Evolutionary conservation across 345 rosid species (phyloP).

Genomic region (Melastoma malabathricum): DNA sequence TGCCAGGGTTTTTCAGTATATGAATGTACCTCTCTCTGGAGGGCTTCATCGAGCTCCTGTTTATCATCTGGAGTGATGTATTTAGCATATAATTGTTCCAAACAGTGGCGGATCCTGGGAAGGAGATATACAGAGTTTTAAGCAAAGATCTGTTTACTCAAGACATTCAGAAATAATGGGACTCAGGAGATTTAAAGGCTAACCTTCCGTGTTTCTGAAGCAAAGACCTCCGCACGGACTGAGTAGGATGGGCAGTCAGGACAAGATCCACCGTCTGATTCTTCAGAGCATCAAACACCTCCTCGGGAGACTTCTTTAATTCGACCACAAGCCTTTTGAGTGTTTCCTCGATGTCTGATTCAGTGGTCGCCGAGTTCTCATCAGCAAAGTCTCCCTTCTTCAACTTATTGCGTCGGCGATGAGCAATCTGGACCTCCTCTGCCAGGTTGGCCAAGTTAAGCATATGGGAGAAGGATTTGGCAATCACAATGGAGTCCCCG

Average conservation of each 20-base stretch:
- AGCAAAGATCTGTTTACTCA: background rate
- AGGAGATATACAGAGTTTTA: slow-evolving; percentile 2
- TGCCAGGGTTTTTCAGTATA: too few species aligned
- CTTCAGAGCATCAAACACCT: slow-evolving; percentile 84
- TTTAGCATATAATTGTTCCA: slow-evolving; percentile 81
- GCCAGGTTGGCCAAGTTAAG: slow-evolving; percentile 97
- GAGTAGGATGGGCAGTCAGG: slow-evolving; percentile 98
- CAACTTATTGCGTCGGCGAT: slow-evolving; percentile 65
- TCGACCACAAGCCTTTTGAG: slow-evolving; percentile 73
- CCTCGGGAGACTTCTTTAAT: slow-evolving; percentile 77
- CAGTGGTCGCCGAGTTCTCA: slow-evolving; percentile 80
- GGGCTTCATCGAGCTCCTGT: slow-evolving; percentile 96
- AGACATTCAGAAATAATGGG: too few species aligned
- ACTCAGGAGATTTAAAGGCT: background rate
- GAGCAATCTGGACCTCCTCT: slow-evolving; percentile 94
- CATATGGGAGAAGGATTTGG: slow-evolving; percentile 91
- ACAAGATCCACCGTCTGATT: slow-evolving; percentile 97
- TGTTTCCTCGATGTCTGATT: slow-evolving; percentile 92
- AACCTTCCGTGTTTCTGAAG: slow-evolving; percentile 98
- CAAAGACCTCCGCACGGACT: slow-evolving; percentile 87
- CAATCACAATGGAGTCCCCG: slow-evolving; percentile 86
- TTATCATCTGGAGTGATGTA: slow-evolving; percentile 97
- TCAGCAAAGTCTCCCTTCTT: slow-evolving; percentile 82
- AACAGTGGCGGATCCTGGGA: slow-evolving; percentile 71
- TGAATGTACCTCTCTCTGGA: slow-evolving; percentile 66